Percentiles rank a stretch among this genome's conserved stretches.
Conservation (phyloP, 495 filamentous ascomycete species). For the Lindgomyces ingoldianus region DNA sequence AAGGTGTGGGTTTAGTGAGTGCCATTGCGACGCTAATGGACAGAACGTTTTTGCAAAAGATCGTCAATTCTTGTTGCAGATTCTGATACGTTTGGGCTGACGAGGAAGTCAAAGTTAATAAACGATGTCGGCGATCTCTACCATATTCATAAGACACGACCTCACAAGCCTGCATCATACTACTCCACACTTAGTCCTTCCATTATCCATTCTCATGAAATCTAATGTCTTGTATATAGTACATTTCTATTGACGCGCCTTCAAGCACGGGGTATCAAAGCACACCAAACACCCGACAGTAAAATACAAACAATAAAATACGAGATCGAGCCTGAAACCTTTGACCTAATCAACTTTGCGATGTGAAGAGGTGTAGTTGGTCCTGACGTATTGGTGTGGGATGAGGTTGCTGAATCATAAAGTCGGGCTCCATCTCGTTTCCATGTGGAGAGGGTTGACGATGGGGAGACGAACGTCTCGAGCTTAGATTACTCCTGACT, state of each 20-base stretch:
- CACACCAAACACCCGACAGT: neutral
- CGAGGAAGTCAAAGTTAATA: too few species aligned
- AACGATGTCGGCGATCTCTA: too few species aligned
- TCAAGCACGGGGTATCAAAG: neutral
- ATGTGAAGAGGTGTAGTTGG: conserved; percentile 23
- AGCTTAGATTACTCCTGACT: conserved; percentile 16
- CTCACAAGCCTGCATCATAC: too few species aligned
- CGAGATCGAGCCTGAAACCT: neutral
- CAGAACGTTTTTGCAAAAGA: too few species aligned
- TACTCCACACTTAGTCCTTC: too few species aligned
- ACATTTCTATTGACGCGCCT: neutral
- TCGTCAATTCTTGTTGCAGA: too few species aligned
- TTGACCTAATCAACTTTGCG: neutral
- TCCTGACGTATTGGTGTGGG: neutral
- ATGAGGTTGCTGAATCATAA: conserved; percentile 11
- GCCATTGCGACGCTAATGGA: too few species aligned
- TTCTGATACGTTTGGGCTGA: too few species aligned
- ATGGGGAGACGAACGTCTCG: conserved; percentile 8
- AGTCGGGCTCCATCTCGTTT: conserved; percentile 5
- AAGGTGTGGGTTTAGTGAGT: too few species aligned
- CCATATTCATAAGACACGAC: too few species aligned
- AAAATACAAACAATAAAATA: neutral
- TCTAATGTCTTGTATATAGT: neutral
- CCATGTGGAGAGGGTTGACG: conserved; percentile 13
- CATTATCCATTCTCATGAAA: too few species aligned